phyloP scores from a whole-genome alignment of 2,329 filamentous ascomycete species.

The Thermothelomyces thermophilus region DNA sequence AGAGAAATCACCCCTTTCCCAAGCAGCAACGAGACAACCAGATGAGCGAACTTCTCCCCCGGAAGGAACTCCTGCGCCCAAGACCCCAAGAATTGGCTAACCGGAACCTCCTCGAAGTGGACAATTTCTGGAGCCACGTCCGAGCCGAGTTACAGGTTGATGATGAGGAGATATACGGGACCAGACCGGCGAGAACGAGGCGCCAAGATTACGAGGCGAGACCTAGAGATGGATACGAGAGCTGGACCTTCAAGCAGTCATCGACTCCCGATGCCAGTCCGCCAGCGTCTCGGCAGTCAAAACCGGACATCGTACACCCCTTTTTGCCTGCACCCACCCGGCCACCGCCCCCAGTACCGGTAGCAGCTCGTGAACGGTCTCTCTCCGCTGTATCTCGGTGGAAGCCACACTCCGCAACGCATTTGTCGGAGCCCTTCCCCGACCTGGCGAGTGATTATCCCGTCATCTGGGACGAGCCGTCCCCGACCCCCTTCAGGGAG shows the following conservation, averaged over 20 bases:
- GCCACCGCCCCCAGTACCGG: constrained; percentile 5
- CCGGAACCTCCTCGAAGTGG: constrained; percentile 4
- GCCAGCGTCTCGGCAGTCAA: background rate
- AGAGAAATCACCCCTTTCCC: background rate
- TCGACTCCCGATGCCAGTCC: background rate
- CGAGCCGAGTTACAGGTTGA: constrained; percentile 16
- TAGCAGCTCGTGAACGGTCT: background rate
- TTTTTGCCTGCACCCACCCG: constrained; percentile 1
- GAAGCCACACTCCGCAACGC: background rate
- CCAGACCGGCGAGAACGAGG: background rate
- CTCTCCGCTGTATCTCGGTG: background rate
- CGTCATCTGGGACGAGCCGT: background rate
- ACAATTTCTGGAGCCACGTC: constrained; percentile 15
- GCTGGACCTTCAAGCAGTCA: background rate
- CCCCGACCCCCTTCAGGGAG: background rate
- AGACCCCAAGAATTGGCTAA: background rate
- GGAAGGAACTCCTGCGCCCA: background rate
- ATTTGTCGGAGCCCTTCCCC: background rate
- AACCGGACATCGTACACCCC: background rate
- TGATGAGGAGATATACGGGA: constrained; percentile 16
- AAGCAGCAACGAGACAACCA: constrained; percentile 1
- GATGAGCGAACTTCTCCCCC: background rate
- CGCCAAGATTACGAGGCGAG: background rate
- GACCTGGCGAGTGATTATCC: background rate
- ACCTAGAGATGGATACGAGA: background rate